Base-by-base conservation (phyloP, 148 eudicot species). In the Cornus florida region DNA sequence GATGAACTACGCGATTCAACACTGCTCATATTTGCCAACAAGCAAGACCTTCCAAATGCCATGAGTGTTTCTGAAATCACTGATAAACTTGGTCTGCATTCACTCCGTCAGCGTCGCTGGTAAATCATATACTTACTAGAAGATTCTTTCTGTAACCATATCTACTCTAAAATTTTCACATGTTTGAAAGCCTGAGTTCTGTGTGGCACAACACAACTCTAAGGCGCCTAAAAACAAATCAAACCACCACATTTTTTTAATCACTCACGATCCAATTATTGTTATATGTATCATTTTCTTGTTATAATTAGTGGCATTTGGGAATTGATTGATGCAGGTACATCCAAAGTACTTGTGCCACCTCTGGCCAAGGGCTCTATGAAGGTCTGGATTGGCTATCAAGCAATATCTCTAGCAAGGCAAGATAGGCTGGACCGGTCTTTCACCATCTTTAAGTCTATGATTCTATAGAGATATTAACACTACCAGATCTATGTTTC, bases 301-400 rank as follows among this genome's bases (percentile, higher is more conserved):
- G 62, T 67, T 76, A 33, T 67, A 8, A 67, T 10, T 17, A 28
- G 41, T 43, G 20, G 19, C 12, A 14, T 57, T 75, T 43, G 65
- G 75, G 60, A 50, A 10, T 50, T 76, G 62, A 32, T 22, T 62
- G 32, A 35, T 23, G 73, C 87, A 91, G 92, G 94, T 87, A 86
- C 64, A 87, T 92, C 33, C 93, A 92, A 85, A 86, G 89, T 79
- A 57, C 89, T 64, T 88, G 91, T 81, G 90, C 89, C 75, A 83
- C 90, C 6, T 84, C 91, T 62, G 92, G 92, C 24, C 85, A 86
- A 80, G 96, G 93, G 69, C 87, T 92, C 4, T 86, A 87, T 35
- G 93, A 88, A 77, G 93, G 95, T 72, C 90, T 92, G 31, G 92
- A 88, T 74, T 92, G 96, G 96, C 84, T 92, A 33, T 84, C 88